Evolutionary conservation across 495 filamentous ascomycete species (phyloP).

Genomic region (Annulohypoxylon stygium): DNA sequence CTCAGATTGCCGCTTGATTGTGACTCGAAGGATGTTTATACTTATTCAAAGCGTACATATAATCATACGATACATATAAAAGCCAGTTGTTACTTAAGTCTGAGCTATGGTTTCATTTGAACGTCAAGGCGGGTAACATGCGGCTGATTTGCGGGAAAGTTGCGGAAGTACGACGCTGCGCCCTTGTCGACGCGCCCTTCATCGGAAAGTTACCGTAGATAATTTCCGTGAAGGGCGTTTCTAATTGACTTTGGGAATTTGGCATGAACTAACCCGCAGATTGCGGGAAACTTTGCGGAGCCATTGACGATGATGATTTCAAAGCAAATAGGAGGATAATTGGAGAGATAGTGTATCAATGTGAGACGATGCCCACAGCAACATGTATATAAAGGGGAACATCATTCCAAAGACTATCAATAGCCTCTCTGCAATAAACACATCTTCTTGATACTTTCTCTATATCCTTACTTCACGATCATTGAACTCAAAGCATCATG

Average conservation of each 20-base stretch:
- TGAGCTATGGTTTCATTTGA: neutral
- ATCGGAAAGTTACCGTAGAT: neutral
- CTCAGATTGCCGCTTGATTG: no score
- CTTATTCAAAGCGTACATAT: no score
- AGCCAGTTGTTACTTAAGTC: neutral
- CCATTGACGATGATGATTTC: neutral
- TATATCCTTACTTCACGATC: neutral
- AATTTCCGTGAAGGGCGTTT: neutral
- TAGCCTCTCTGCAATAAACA: neutral
- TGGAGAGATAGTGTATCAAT: no score
- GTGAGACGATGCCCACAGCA: no score
- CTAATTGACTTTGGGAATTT: no score
- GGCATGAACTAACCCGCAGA: neutral
- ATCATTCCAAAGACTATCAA: neutral
- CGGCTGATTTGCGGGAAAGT: slow-evolving; percentile 4
- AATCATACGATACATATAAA: neutral
- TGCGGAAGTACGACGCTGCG: neutral
- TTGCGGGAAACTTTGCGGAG: neutral
- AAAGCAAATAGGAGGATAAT: neutral
- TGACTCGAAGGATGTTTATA: no score
- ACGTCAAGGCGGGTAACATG: neutral
- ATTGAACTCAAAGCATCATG: neutral
- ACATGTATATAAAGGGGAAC: neutral
- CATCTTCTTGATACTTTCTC: neutral
- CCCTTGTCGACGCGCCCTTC: neutral